Conservation (phyloP, 2,329 filamentous ascomycete species). For the Ophiostoma ips region DNA sequence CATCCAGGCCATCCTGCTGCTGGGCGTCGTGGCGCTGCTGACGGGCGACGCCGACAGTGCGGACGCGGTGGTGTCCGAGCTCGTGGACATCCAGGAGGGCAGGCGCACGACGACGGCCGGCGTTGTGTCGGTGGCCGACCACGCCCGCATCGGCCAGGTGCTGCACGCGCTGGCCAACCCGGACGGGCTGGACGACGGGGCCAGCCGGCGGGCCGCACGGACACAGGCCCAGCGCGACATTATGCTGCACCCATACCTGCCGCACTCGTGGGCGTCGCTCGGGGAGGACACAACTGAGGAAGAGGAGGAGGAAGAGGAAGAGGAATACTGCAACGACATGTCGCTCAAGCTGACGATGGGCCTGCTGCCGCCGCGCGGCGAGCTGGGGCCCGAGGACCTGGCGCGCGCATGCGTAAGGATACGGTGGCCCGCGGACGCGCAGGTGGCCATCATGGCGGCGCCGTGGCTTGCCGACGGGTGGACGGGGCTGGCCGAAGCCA, state of each 20-base stretch:
- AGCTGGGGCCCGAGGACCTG: slow-evolving; percentile 54
- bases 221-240: slow-evolving; percentile 58
- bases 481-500: slow-evolving; percentile 36
- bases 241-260: slow-evolving; percentile 66
- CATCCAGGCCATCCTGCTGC: slow-evolving; percentile 62
- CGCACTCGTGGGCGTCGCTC: slow-evolving; percentile 69
- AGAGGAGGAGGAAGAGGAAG: not conserved
- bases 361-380: slow-evolving; percentile 58
- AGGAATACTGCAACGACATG: slow-evolving; percentile 52
- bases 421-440: slow-evolving; percentile 56
- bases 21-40: slow-evolving; percentile 72
- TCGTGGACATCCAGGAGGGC: slow-evolving; percentile 56
- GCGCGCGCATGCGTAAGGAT: slow-evolving; percentile 62
- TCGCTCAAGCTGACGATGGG: slow-evolving; percentile 65
- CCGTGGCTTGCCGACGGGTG: slow-evolving; percentile 63
- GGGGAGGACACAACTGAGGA: slow-evolving; percentile 27
- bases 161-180: slow-evolving; percentile 57
- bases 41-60: slow-evolving; percentile 67
- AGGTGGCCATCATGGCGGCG: slow-evolving; percentile 63
- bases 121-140: slow-evolving; percentile 44
- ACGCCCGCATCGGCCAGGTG: slow-evolving; percentile 57
- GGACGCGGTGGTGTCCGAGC: slow-evolving; percentile 66
- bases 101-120: not conserved
- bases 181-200: slow-evolving; percentile 8
- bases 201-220: slow-evolving; percentile 33